Evolutionary conservation across 1,284 basidiomycete genomes (phyloP), one percentile per base, ranked within the genome.

Genomic region (Ceratobasidium theobromae): DNA sequence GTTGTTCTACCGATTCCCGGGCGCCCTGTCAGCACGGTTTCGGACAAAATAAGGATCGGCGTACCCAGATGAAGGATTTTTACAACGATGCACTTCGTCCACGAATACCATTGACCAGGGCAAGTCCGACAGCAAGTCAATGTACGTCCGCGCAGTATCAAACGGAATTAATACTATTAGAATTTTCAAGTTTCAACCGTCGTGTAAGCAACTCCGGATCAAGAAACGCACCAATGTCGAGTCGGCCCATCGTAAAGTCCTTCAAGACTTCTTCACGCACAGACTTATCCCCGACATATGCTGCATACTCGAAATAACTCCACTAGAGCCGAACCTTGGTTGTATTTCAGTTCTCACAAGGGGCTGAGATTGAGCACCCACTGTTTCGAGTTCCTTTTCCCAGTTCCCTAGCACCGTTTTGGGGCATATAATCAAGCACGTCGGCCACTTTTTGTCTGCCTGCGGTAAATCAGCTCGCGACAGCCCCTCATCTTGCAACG

Each of bases 81-180:
- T 95, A 68, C 93, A 79, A 8, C 84, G 83, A 73, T 95, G 92
- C 0, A 84, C 91, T 74, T 95, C 93, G 71, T 95, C 92, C 12
- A 93, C 84, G 67, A 95, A 83, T 53, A 92, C 79, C 66, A 84
- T 82, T 1, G 85, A 85, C 83, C 84, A 88, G 0, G 85, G 76
- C 16, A 91, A 80, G 49, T 80, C 79, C 58, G 86, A 82, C 1
- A 94, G 77, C 2, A 83, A 69, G 5, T 83, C 82, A 60, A 92
- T 89, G 55, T 90, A 84, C 43, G 78, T 77, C 1, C 86, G 81
- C 0, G 89, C 88, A 8, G 85, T 78, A 51, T 88, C 89, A 72
- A 88, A 87, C 4, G 85, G 86, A 1, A 85, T 89, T 18, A 92
- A 75, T 14, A 91, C 90, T 91, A 62, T 27, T 40, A 1, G 62